Conservation (phyloP, 2,329 filamentous ascomycete genomes). For the Beauveria brongniartii region DNA sequence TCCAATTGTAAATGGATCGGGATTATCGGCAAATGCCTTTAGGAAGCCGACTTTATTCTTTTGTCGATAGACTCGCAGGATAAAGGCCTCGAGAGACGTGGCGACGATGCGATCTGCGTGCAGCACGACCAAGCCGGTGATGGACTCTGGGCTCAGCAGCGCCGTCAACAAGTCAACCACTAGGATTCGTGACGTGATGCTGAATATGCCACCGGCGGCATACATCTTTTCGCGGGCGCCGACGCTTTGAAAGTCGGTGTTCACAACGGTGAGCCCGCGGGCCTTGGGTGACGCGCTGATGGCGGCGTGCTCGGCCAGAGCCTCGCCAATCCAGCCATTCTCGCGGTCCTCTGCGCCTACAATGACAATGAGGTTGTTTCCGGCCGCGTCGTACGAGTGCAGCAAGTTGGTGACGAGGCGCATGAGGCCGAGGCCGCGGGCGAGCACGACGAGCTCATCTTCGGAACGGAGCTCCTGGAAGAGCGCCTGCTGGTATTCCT, state of each 20-base stretch:
- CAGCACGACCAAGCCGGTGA: constrained; percentile 79
- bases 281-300: constrained; percentile 77
- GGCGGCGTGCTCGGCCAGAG: constrained; percentile 88
- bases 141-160: constrained; percentile 70
- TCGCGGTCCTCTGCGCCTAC: constrained; percentile 87
- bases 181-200: constrained; percentile 89
- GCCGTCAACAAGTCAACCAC: constrained; percentile 88
- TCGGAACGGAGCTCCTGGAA: constrained; percentile 84
- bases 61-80: constrained; percentile 85
- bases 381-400: constrained; percentile 92
- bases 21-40: constrained; percentile 91
- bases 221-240: constrained; percentile 88
- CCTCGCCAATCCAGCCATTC: constrained; percentile 95
- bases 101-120: constrained; percentile 83
- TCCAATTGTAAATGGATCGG: constrained; percentile 80
- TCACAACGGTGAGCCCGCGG: constrained; percentile 81
- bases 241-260: constrained; percentile 88
- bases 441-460: constrained; percentile 89
- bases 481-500: constrained; percentile 90
- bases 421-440: constrained; percentile 83
- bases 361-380: constrained; percentile 84
- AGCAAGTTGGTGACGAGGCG: constrained; percentile 92
- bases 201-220: constrained; percentile 79
- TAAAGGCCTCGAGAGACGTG: constrained; percentile 90
- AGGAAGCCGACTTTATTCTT: constrained; percentile 91